Evolutionary conservation across 768 basidiomycete genomes (phyloP).

Genomic region (Boletus pseudopeckii): DNA sequence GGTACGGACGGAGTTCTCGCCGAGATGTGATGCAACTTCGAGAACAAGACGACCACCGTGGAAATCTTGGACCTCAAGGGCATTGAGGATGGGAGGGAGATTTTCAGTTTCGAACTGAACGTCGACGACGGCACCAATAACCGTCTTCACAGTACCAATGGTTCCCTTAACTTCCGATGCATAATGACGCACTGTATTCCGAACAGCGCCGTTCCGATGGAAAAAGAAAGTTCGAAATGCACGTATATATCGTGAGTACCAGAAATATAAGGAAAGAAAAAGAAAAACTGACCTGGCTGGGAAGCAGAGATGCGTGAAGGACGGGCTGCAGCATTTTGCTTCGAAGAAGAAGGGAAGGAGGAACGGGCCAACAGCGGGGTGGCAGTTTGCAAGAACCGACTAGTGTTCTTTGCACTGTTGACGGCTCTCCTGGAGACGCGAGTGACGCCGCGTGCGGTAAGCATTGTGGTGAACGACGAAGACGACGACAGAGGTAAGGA

Average conservation of each 20-base stretch:
- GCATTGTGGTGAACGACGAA: constrained; percentile 55
- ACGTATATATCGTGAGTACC: constrained; percentile 1
- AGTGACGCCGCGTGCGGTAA: constrained; percentile 83
- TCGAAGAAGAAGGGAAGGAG: constrained; percentile 43
- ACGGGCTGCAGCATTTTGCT: constrained; percentile 47
- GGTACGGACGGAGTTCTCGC: constrained; percentile 98
- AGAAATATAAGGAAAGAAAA: not conserved
- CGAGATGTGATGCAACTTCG: constrained; percentile 97
- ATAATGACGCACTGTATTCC: constrained; percentile 68
- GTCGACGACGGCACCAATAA: constrained; percentile 99
- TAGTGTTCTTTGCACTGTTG: constrained; percentile 69
- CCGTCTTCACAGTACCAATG: constrained; percentile 88
- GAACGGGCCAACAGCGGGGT: constrained; percentile 53
- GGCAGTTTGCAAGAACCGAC: constrained; percentile 79
- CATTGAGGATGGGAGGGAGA: constrained; percentile 97
- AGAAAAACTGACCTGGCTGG: constrained; percentile 47
- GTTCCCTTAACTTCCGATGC: constrained; percentile 81
- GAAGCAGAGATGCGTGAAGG: constrained; percentile 46
- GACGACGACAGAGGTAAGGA: constrained; percentile 20
- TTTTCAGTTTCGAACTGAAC: constrained; percentile 92
- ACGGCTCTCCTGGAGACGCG: constrained; percentile 84
- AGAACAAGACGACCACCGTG: constrained; percentile 95
- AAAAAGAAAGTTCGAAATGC: not conserved
- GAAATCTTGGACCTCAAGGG: constrained; percentile 96
- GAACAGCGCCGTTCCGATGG: not conserved